Conservation (phyloP, 148 eudicot genomes). For the Diospyros lotus region DNA sequence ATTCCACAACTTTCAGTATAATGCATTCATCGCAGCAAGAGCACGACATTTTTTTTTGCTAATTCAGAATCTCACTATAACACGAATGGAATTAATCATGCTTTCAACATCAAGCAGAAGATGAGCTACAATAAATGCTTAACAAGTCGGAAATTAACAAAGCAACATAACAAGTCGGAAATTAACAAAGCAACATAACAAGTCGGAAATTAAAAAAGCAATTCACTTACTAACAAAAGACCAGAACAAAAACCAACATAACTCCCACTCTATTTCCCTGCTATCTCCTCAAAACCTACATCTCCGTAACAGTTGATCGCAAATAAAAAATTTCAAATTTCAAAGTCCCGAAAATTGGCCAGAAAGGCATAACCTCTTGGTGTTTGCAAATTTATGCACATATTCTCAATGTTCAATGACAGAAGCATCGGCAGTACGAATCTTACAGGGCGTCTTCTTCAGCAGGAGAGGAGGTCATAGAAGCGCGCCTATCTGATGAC, state of each 20-base stretch:
- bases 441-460: slow-evolving; percentile 62
- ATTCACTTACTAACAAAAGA: too few species aligned
- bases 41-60: too few species aligned
- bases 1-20: background rate
- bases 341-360: background rate
- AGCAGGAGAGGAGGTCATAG: slow-evolving; percentile 38
- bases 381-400: background rate
- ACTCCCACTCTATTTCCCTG: too few species aligned
- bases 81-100: too few species aligned
- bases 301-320: background rate
- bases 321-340: background rate
- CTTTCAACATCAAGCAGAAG: too few species aligned
- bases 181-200: too few species aligned
- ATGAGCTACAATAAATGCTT: too few species aligned
- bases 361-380: background rate
- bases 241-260: background rate
- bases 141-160: too few species aligned
- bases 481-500: slow-evolving; percentile 39
- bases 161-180: too few species aligned
- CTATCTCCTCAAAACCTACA: background rate
- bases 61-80: too few species aligned
- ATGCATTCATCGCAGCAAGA: background rate
- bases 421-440: background rate
- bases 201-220: too few species aligned
- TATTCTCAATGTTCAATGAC: background rate